Percentiles rank a stretch among this genome's conserved stretches.
These are phyloP conservation scores for Colletotrichum higginsianum DNA, from an alignment of 2,329 filamentous ascomycete genomes.

Conservation along the genomic window DNA sequence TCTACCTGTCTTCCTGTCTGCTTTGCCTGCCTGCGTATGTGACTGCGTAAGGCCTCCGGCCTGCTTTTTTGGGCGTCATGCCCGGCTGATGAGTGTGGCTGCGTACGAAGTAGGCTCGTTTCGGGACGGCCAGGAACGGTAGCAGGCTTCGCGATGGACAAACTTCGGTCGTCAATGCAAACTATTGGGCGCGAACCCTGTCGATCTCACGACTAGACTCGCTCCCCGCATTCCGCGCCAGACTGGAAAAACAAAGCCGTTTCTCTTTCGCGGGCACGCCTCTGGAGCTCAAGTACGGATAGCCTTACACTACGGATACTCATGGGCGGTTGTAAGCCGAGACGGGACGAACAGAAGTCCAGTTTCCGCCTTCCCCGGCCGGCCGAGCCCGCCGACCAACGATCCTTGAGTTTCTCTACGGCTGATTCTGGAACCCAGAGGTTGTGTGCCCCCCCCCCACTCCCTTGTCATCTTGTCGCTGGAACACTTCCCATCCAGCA, in stretches of 20 bases:
- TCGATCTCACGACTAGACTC: slow-evolving; percentile 31
- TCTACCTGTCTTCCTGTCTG: too few relatives aligned
- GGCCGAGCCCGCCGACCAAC: slow-evolving; percentile 5
- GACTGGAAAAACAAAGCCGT: not conserved
- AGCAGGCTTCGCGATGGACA: slow-evolving; percentile 11
- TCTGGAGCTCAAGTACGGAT: not conserved
- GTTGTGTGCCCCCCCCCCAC: not conserved
- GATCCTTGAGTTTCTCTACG: slow-evolving; percentile 3
- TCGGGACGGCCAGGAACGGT: slow-evolving; percentile 12
- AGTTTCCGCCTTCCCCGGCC: slow-evolving; percentile 6
- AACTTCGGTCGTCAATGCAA: slow-evolving; percentile 28
- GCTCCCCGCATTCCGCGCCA: slow-evolving; percentile 25
- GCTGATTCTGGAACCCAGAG: not conserved
- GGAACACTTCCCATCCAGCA: not conserved
- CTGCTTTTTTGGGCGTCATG: not conserved
- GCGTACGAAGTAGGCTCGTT: slow-evolving; percentile 18
- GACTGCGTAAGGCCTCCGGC: not conserved
- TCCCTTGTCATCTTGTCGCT: not conserved
- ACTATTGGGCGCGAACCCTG: slow-evolving; percentile 30
- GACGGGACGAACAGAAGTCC: slow-evolving; percentile 29
- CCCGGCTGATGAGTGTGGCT: not conserved
- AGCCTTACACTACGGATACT: slow-evolving; percentile 3
- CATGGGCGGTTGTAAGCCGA: slow-evolving; percentile 14
- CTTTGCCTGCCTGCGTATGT: not conserved
- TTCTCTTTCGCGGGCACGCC: slow-evolving; percentile 3